phyloP scores from a whole-genome alignment of 345 rosid genomes.

The Camelina neglecta region DNA sequence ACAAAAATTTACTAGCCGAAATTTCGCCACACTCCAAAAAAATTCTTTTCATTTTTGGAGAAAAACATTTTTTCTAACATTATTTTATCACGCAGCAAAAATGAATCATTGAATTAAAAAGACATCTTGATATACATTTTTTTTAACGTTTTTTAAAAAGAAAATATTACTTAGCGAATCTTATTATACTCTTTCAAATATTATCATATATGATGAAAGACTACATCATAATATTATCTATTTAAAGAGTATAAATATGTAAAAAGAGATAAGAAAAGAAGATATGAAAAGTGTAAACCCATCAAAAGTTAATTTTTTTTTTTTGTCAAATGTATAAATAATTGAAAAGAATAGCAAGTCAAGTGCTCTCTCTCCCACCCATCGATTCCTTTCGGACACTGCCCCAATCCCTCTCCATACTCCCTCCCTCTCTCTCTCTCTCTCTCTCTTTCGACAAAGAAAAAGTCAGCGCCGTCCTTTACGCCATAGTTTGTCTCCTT shows the following conservation, averaged over 20 bases:
- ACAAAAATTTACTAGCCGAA: background rate
- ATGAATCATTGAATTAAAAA: background rate
- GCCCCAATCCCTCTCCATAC: conserved; percentile 14
- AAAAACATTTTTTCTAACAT: no score
- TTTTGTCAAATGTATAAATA: conserved; percentile 55
- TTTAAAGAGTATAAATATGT: background rate
- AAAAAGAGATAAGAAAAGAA: background rate
- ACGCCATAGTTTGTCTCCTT: conserved; percentile 43
- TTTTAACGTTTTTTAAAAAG: no score
- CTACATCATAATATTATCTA: background rate
- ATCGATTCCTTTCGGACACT: conserved; percentile 25
- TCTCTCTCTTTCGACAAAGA: conserved; percentile 48
- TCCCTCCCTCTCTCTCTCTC: conserved; percentile 40
- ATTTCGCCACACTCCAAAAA: background rate
- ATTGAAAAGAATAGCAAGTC: conserved; percentile 55
- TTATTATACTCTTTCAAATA: background rate
- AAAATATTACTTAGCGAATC: background rate
- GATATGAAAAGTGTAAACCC: conserved; percentile 7
- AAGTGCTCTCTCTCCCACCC: conserved; percentile 39
- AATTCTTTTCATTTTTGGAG: background rate
- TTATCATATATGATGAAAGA: background rate
- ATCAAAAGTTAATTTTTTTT: background rate
- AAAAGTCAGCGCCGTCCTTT: conserved; percentile 86
- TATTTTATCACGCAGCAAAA: background rate
- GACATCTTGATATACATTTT: background rate